These are phyloP conservation scores for Hypoxylon sp. DNA, from an alignment of 2,329 filamentous ascomycete species.

Conservation along the genomic window DNA sequence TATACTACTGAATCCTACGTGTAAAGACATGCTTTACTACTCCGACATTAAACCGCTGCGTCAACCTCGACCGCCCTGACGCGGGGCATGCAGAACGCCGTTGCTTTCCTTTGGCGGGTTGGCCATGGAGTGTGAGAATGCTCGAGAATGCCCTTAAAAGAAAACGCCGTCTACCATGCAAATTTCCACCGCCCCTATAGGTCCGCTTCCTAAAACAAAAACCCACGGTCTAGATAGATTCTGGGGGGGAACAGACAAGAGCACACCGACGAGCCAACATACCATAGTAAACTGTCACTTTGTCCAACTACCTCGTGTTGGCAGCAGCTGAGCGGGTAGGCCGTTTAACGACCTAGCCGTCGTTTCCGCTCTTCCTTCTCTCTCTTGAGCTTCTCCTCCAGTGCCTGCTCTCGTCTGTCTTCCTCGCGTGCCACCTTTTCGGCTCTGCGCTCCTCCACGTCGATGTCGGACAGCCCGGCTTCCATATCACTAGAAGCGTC, in stretches of 20 bases:
- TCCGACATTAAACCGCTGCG: conserved; percentile 12
- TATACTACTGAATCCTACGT: conserved; percentile 10
- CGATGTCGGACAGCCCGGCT: conserved; percentile 76
- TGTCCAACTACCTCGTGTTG: too few relatives aligned
- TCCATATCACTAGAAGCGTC: conserved; percentile 81
- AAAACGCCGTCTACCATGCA: conserved; percentile 35
- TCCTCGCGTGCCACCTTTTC: conserved; percentile 70
- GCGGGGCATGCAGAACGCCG: conserved; percentile 30
- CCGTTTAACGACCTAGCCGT: conserved; percentile 31
- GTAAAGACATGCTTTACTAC: conserved; percentile 11
- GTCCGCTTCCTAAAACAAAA: conserved; percentile 13
- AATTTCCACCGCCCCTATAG: conserved; percentile 33
- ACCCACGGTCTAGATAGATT: neutral
- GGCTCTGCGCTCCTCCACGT: conserved; percentile 72
- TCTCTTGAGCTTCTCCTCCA: conserved; percentile 47
- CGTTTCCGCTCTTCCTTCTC: conserved; percentile 46
- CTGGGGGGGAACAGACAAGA: neutral
- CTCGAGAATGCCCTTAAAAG: conserved; percentile 10
- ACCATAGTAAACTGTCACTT: too few relatives aligned
- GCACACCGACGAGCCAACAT: too few relatives aligned
- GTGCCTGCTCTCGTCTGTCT: conserved; percentile 66
- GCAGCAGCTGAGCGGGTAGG: too few relatives aligned
- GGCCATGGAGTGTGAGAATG: conserved; percentile 7
- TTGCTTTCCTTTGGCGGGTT: conserved; percentile 17
- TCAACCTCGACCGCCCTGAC: conserved; percentile 3